phyloP scores from a whole-genome alignment of 257 asterid genomes.

The Marsdenia floribunda region DNA sequence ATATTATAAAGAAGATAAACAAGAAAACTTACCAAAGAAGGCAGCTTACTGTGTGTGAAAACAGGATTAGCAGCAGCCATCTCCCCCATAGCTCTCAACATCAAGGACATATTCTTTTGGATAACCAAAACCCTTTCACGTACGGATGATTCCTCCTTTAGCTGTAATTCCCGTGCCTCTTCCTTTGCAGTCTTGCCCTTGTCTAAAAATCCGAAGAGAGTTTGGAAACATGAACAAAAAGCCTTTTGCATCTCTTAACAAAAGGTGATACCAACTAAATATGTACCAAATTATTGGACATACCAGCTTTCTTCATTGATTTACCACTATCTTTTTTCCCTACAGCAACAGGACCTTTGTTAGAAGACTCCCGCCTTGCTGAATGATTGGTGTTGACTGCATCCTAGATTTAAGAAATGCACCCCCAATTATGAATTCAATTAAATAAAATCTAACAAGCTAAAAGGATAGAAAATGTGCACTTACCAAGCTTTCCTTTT shows the following conservation, averaged over 20 bases:
- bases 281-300: slow-evolving; percentile 9
- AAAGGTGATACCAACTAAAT: neutral
- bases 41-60: slow-evolving; percentile 91
- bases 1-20: neutral
- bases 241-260: slow-evolving; percentile 9
- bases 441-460: neutral
- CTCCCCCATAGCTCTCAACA: slow-evolving; percentile 89
- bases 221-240: slow-evolving; percentile 5
- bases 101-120: slow-evolving; percentile 63
- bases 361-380: slow-evolving; percentile 50
- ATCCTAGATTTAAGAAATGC: slow-evolving; percentile 47
- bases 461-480: neutral
- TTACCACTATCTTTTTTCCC: slow-evolving; percentile 74
- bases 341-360: slow-evolving; percentile 41
- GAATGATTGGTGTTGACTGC: slow-evolving; percentile 51
- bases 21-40: slow-evolving; percentile 69
- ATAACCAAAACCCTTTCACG: slow-evolving; percentile 61
- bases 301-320: slow-evolving; percentile 72
- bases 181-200: slow-evolving; percentile 89
- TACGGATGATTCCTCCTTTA: slow-evolving; percentile 67
- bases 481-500: slow-evolving; percentile 44
- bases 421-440: slow-evolving; percentile 2
- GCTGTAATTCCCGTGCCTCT: slow-evolving; percentile 97
- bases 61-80: slow-evolving; percentile 89
- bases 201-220: slow-evolving; percentile 37